Evolutionary conservation across 768 basidiomycete species (phyloP).

Genomic region (Hypholoma sublateritium): DNA sequence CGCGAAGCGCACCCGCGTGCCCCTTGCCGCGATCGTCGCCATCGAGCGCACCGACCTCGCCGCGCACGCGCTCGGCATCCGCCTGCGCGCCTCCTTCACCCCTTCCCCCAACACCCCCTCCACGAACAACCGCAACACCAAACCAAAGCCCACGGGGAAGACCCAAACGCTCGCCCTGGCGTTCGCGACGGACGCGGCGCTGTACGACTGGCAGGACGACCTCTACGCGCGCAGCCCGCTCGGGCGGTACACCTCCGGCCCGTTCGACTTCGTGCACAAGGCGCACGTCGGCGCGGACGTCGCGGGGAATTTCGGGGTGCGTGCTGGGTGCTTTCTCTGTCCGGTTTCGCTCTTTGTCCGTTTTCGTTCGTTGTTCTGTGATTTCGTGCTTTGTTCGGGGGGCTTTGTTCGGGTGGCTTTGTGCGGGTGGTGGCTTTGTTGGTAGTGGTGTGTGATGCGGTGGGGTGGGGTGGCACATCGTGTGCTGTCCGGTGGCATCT

Average conservation of each 20-base stretch:
- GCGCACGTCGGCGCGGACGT: conserved; percentile 37
- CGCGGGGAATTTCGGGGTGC: conserved; percentile 30
- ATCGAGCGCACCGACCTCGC: conserved; percentile 39
- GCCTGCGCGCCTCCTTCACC: neutral
- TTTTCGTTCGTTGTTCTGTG: neutral
- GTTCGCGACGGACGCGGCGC: conserved; percentile 36
- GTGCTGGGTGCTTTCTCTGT: conserved; percentile 9
- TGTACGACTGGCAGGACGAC: conserved; percentile 49
- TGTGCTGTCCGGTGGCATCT: too few species aligned
- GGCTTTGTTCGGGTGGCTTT: too few species aligned
- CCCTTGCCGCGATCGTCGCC: conserved; percentile 32
- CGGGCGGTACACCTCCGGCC: conserved; percentile 30
- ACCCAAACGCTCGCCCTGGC: conserved; percentile 34
- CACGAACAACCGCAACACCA: neutral
- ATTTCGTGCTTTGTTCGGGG: neutral
- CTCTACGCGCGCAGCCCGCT: conserved; percentile 38
- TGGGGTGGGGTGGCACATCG: too few species aligned
- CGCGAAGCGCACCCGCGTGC: conserved; percentile 25
- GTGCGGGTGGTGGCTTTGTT: too few species aligned
- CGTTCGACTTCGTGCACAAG: conserved; percentile 40
- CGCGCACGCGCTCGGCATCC: conserved; percentile 34
- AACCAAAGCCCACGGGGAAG: conserved; percentile 10
- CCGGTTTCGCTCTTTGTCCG: neutral
- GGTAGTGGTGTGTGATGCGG: too few species aligned
- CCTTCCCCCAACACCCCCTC: neutral